Percentiles rank a stretch among this genome's conserved stretches.
Evolutionary conservation across 2,329 filamentous ascomycete genomes (phyloP).

Genomic region (Fusarium sp.): DNA sequence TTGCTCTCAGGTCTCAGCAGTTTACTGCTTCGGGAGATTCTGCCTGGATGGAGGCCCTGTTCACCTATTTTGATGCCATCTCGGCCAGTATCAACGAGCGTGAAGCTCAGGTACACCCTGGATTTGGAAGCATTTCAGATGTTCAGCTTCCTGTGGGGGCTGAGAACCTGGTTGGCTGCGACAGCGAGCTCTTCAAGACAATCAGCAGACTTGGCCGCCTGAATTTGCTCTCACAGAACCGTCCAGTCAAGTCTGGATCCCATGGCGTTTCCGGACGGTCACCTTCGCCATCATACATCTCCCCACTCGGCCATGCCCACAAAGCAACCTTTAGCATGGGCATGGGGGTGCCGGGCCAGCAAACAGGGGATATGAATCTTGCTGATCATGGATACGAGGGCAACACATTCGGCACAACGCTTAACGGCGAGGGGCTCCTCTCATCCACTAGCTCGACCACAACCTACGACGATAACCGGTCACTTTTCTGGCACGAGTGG

Average conservation of each 20-base stretch:
- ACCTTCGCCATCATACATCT: constrained; percentile 53
- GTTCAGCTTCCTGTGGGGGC: constrained; percentile 68
- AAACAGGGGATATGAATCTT: constrained; percentile 50
- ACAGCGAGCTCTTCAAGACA: constrained; percentile 86
- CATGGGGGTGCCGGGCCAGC: constrained; percentile 41
- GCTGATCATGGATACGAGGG: constrained; percentile 72
- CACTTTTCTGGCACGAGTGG: constrained; percentile 89
- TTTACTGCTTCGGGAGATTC: constrained; percentile 71
- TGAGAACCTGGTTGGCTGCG: constrained; percentile 90
- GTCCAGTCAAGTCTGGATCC: constrained; percentile 57
- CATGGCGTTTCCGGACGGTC: constrained; percentile 43
- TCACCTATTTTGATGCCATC: constrained; percentile 95
- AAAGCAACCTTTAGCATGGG: constrained; percentile 48
- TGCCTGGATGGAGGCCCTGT: constrained; percentile 91
- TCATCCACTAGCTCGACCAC: constrained; percentile 56
- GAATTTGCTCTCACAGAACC: constrained; percentile 83
- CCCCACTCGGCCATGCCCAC: constrained; percentile 57
- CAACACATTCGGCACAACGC: constrained; percentile 70
- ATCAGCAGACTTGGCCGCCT: constrained; percentile 86
- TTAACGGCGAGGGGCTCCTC: constrained; percentile 66
- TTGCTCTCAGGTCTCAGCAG: constrained; percentile 74
- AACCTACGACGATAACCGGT: constrained; percentile 68
- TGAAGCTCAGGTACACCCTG: constrained; percentile 81
- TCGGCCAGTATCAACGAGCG: constrained; percentile 92
- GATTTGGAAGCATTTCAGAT: constrained; percentile 69